Base-by-base conservation (phyloP, 179 eudicot species). In the Beta macrorhiza region DNA sequence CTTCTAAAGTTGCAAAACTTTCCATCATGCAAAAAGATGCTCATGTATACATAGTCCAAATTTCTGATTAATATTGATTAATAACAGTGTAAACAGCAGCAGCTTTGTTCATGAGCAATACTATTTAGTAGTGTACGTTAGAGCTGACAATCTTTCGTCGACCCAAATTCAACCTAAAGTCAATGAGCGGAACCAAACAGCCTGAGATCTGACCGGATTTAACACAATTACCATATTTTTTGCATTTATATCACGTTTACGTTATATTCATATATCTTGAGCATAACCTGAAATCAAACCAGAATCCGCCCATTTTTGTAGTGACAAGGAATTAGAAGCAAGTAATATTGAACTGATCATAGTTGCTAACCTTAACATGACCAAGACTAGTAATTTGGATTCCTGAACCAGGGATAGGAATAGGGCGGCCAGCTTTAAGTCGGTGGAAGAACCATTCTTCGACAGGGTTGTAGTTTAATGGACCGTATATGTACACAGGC, bases 391-490 rank as follows among this genome's bases (percentile, higher is more conserved):
- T 92, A 53, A 95, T 81, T 82, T 95, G 99, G 17, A 89, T 76
- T 47, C 98, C 99, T 15, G 98, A 88, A 81, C 92, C 90, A 14
- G 99, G 99, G 68, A 95, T 86, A 2, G 99, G 99, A 67, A 95
- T 95, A 20, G 98, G 99, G 67, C 98, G 98, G 72, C 99, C 97
- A 20, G 92, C 98, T 90, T 92, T 93, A 79, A 95, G 84, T 19
- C 99, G 88, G 85, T 95, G 99, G 89, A 95, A 95, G 90, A 95
- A 95, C 99, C 99, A 95, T 81, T 95, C 99, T 82, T 95, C 98
- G 55, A 95, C 98, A 6, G 99, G 99, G 84, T 95, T 95, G 92
- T 95, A 95, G 89, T 95, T 95, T 83, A 95, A 80, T 32, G 99
- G 99, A 25, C 99, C 99, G 75, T 96, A 96, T 56, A 96, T 96